Base-by-base conservation (phyloP, 306 rosid species). In the Rosa multiflora region DNA sequence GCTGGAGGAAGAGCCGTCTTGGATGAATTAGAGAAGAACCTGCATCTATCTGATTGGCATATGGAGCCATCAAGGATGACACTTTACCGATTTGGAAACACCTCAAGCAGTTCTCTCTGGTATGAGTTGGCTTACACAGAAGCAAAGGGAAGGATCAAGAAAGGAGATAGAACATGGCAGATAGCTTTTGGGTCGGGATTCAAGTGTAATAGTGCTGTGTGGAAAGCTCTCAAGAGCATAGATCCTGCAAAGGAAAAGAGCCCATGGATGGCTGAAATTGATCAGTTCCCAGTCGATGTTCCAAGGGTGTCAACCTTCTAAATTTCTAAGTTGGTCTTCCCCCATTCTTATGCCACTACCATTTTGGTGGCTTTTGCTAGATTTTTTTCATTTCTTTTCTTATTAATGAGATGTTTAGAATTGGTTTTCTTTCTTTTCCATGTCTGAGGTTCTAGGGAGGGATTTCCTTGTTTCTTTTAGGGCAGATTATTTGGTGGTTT, bases 21-120 rank as follows among this genome's bases (percentile, higher is more conserved):
- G 87, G 98, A 93, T 81, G 97, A 93, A 79, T 76, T 93, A 82
- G 97, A 93, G 91, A 91, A 90, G 85, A 93, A 93, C 88, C 83
- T 93, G 96, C 93, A 93, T 83, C 84, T 93, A 13, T 86, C 96
- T 1, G 87, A 88, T 74, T 93, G 98, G 97, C 97, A 93, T 85
- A 93, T 93, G 98, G 98, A 93, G 82, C 98, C 98, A 26, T 93
- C 98, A 11, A 88, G 98, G 85, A 91, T 93, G 98, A 93, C 97
- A n/a, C 89, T 93, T 1, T 89, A 88, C 79, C 88, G 98, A 18
- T 93, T 93, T 20, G 98, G 98, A 51, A 93, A 93, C 90, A 91
- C 97, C 15, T 93, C 97, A 5, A 93, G 97, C 86, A 93, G 97
- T 83, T 93, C 98, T 18, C 92, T 91, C 61, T 93, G 98, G 97